These are phyloP conservation scores for Cylindrodendrum hubeiense DNA, from an alignment of 2,329 filamentous ascomycete genomes.

Conservation along the genomic window DNA sequence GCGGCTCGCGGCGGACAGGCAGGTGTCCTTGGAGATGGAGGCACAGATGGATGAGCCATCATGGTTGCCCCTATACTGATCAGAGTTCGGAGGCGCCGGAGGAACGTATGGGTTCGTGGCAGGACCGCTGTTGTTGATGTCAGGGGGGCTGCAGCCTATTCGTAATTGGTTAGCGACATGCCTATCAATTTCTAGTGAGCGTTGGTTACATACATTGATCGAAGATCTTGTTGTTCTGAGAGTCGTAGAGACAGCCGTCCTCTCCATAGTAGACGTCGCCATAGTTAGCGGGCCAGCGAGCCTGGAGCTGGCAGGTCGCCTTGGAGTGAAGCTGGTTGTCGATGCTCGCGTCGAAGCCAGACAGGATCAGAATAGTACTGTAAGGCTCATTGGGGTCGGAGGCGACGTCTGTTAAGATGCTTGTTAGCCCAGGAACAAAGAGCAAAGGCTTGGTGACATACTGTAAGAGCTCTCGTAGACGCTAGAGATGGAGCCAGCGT, in stretches of 20 bases:
- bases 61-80: constrained; percentile 5
- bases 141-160: constrained; percentile 20
- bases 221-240: constrained; percentile 22
- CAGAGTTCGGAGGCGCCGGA: neutral
- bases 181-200: neutral
- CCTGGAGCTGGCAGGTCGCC: constrained; percentile 23
- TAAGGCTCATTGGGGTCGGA: constrained; percentile 16
- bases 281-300: constrained; percentile 26
- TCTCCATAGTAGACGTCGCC: constrained; percentile 22
- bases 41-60: constrained; percentile 23
- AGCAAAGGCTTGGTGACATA: neutral
- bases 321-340: constrained; percentile 11
- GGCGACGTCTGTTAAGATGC: constrained; percentile 15
- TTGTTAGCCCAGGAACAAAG: neutral
- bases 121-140: constrained; percentile 15
- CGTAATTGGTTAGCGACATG: neutral
- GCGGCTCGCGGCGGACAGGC: constrained; percentile 4
- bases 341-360: constrained; percentile 19
- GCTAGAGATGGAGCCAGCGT: constrained; percentile 14
- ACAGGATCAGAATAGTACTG: constrained; percentile 21
- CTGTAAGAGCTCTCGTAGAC: constrained; percentile 26
- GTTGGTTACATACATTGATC: constrained; percentile 19
- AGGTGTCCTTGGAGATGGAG: constrained; percentile 19
- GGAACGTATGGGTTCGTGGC: constrained; percentile 20
- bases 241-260: constrained; percentile 27